Percentiles rank a stretch among this genome's conserved stretches.
phyloP scores from a whole-genome alignment of 371 early-diverging fungal species.

The Spraguea lophii region DNA sequence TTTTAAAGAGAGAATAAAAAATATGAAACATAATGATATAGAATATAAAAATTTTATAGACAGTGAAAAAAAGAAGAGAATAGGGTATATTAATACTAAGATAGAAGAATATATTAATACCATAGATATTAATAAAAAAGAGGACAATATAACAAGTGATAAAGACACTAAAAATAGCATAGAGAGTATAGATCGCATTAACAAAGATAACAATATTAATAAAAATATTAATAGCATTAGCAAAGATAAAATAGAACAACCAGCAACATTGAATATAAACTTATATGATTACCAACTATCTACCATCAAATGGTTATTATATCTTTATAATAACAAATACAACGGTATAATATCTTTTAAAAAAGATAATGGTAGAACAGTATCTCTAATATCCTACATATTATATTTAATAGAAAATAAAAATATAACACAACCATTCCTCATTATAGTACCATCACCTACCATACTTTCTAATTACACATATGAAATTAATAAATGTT shows the following conservation, averaged over 20 bases:
- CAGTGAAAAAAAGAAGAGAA: neutral
- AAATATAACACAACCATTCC: conserved; percentile 50
- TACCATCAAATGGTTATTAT: conserved; percentile 77
- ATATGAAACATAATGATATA: neutral
- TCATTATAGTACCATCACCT: conserved; percentile 79
- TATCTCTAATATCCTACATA: conserved; percentile 57
- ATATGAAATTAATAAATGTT: conserved; percentile 86
- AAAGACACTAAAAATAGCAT: no score
- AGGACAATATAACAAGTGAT: no score
- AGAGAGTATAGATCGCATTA: no score
- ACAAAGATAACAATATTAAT: no score
- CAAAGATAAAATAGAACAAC: no score
- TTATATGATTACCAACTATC: conserved; percentile 85
- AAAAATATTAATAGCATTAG: no score
- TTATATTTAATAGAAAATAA: conserved; percentile 28
- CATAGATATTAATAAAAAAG: neutral
- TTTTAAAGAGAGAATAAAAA: neutral
- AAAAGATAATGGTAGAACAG: conserved; percentile 77
- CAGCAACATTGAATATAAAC: no score
- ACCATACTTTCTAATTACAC: conserved; percentile 91
- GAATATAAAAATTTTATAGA: neutral
- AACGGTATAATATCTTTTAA: conserved; percentile 95
- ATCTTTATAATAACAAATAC: conserved; percentile 71
- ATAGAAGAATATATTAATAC: neutral
- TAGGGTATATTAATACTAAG: neutral